Base-by-base conservation (phyloP, 2,329 filamentous ascomycete genomes). In the Stromatinia cepivora region DNA sequence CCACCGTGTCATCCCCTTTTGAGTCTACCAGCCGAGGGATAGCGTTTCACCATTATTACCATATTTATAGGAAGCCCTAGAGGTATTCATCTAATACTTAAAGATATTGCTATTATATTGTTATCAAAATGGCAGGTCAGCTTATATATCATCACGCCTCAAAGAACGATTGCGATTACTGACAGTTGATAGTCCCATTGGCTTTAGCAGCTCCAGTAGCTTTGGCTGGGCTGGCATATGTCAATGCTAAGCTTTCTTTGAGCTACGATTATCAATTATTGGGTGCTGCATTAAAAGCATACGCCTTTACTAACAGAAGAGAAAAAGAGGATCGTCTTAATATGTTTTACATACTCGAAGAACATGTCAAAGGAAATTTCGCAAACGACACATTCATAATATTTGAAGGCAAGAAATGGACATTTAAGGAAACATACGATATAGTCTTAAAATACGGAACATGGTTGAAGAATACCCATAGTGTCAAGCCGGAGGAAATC, bases 401-500 rank as follows among this genome's bases (percentile, higher is more conserved):
- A 63, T 94, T 90, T 76, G 85, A 92, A 74, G 90, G 90, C 71
- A 83, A 81, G 66, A 82, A 81, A 53, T 92, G 90, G 84, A 92
- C 91, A 1, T 97, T 92, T 78, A 87, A 86, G n/a, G 84, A 95
- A 75, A 84, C 86, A 2, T 95, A 97, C 79, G 85, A 92, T 67
- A 85, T 81, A 11, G 86, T 86, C 1, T 81, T 96, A 54, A 88
- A 88, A 70, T 92, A 94, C 76, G 92, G 91, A 39, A 83, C 86
- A 66, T 97, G 91, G 90, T 81, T 97, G 67, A 89, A 88, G 78
- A 84, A 85, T 1, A 84, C 81, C 13, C 84, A 89, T 66, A 83
- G 84, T 42, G 83, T 97, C 59, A 84, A 88, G 73, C 86, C 88
- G 36, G 87, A 86, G 57, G 92, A 96, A 66, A 87, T 97, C 46